Evolutionary conservation across 306 rosid genomes (phyloP), one percentile per base, ranked within the genome.

Genomic region (Citrullus mucosospermus): DNA sequence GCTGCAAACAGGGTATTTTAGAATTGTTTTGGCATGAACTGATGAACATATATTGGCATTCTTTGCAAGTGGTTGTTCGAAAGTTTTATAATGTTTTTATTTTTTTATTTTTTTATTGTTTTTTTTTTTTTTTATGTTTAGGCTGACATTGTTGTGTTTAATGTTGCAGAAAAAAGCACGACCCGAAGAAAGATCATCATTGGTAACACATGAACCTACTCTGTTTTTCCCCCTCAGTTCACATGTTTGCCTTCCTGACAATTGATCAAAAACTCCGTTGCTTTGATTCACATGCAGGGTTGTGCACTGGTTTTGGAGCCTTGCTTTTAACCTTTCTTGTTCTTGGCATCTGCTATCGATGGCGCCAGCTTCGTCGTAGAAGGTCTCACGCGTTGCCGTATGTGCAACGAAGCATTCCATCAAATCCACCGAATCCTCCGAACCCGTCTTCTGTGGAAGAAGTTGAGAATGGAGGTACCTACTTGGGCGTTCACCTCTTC

Each of bases 401-500:
- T 80, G 72, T 78, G 38, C 78, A 91, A 62, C 84, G 53, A 39
- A 79, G 84, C 85, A 58, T 87, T 53, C 86, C 89, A 75, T 80
- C 86, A 12, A 79, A 79, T 67, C 80, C 73, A 10, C 74, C 46
- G 1, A 14, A 56, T 18, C 66, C 65, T 32, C 2, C 48, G 0
- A 6, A 80, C 66, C 77, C 79, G 12, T 66, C 51, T 61, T 83
- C 90, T 25, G 75, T 46, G 18, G 78, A 71, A 15, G 88, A 88
- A 51, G 59, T 70, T 63, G 97, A 92, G 79, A 87, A 72, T 36
- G 94, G 90, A 68, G 82, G 86, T 79, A 83, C 77, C 17, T 77
- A 80, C 83, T 78, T 60, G 13, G 85, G 94, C 18, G 83, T 85
- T 38, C 93, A 79, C 30, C 44, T 87, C 54, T 93, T 93, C 80